phyloP scores from a whole-genome alignment of 2,329 filamentous ascomycete species.

The Paramyrothecium sp. region DNA sequence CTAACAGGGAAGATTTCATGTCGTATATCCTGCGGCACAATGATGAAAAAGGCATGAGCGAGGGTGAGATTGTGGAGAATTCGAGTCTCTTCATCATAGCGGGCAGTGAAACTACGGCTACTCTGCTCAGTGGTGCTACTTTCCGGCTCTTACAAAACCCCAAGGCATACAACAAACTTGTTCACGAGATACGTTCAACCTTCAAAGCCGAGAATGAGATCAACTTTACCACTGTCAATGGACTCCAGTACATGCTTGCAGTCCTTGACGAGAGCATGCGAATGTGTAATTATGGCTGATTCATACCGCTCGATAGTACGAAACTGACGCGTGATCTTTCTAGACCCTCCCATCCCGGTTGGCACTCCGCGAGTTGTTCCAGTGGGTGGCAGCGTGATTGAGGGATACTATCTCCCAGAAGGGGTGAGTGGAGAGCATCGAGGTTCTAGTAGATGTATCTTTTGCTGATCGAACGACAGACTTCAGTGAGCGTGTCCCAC shows the following conservation, averaged over 20 bases:
- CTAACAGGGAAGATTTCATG: conserved; percentile 16
- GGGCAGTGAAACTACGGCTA: conserved; percentile 27
- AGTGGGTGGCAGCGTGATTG: conserved; percentile 27
- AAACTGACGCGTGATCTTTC: background rate
- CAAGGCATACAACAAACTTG: conserved; percentile 22
- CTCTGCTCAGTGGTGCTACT: conserved; percentile 18
- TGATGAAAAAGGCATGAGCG: conserved; percentile 9
- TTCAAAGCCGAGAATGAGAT: conserved; percentile 9
- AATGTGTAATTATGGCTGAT: background rate
- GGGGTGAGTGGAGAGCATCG: background rate
- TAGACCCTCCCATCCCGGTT: conserved; percentile 26
- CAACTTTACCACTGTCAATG: conserved; percentile 6
- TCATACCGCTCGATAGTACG: background rate
- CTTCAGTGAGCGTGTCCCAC: conserved; percentile 37
- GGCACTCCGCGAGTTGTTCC: conserved; percentile 22
- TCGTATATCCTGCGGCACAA: conserved; percentile 12
- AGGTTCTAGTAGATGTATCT: background rate
- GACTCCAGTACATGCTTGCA: conserved; percentile 26
- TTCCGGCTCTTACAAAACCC: conserved; percentile 27
- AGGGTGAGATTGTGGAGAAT: conserved; percentile 11
- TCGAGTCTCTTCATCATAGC: conserved; percentile 17
- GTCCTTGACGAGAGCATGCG: conserved; percentile 39
- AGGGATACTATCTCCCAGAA: conserved; percentile 9
- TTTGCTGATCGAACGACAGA: conserved; percentile 21
- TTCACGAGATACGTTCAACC: conserved; percentile 23